Evolutionary conservation across 257 asterid genomes (phyloP), one percentile per base, ranked within the genome.

Genomic region (Salvia splendens): DNA sequence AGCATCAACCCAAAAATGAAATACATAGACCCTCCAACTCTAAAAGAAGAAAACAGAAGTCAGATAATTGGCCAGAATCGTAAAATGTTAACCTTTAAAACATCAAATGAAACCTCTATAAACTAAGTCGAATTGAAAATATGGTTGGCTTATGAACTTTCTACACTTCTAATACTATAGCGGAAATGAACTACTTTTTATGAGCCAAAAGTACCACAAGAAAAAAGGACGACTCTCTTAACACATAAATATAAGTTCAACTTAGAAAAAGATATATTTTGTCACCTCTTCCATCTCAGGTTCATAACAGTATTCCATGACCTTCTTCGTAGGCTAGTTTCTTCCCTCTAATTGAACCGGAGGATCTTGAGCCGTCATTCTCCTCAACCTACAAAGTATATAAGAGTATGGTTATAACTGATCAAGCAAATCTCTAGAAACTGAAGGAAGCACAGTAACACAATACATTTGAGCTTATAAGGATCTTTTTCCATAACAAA

Each of bases 211-310:
- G 67, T 28, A 62, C 52, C 61, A 45, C 46, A 36, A 59, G 54
- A 49, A 55, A 36, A 24, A 46, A 55, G 28, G 32, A 10, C 56
- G 20, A 59, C 32, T 8, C 52, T 16, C 70, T 61, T 47, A n/a
- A 28, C 28, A 20, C 49, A 9, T 32, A 20, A 52, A 45, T 49
- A 76, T 28, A 69, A 58, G 64, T 54, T 53, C 64, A 78, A 38
- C 50, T 24, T 38, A 78, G 40, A 45, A 69, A 4, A 46, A 56
- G 40, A 79, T 55, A 12, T 50, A 46, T 67, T 61, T 33, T 32
- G 17, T 79, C 76, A 94, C 97, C 99, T 94, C 97, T 83, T 88
- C 99, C 99, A 94, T 91, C 82, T 94, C 99, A 77, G 97, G 96
- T 82, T 94, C 99, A 61, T 84, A 94, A 77, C 89, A 87, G 81